These are phyloP conservation scores for Baffinella frigidus DNA, from an alignment of 208 protist species.

Conservation along the genomic window DNA sequence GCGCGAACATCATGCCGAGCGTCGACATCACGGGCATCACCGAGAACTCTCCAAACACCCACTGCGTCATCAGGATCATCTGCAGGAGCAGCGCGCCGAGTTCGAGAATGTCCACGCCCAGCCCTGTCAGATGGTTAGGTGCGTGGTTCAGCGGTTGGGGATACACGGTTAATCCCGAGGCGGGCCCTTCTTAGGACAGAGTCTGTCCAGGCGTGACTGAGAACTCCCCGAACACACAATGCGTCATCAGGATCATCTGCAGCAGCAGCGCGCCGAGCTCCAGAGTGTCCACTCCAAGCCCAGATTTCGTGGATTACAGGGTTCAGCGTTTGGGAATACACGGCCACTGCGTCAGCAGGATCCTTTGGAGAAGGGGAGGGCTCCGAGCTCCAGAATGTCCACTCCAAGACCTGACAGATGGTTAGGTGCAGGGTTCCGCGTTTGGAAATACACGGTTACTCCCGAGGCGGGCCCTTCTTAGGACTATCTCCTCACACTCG, in stretches of 20 bases:
- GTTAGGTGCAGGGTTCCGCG: too few species aligned
- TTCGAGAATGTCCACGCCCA: conserved; percentile 18
- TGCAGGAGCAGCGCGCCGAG: conserved; percentile 40
- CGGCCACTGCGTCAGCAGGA: too few species aligned
- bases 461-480: too few species aligned
- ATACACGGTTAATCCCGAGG: too few species aligned
- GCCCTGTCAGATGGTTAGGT: not conserved
- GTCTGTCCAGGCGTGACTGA: conserved; percentile 16
- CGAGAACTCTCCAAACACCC: conserved; percentile 49
- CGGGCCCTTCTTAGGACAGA: too few species aligned
- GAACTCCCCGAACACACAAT: conserved; percentile 46
- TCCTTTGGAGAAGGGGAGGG: too few species aligned
- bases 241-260: conserved; percentile 53
- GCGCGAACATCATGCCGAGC: conserved; percentile 32
- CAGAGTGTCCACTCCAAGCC: not conserved
- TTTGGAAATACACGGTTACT: too few species aligned
- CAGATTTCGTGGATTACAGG: too few species aligned
- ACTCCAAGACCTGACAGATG: too few species aligned
- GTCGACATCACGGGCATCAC: conserved; percentile 46
- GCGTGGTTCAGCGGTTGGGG: too few species aligned
- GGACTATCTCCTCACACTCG: too few species aligned
- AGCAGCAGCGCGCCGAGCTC: conserved; percentile 12
- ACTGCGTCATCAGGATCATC: conserved; percentile 63
- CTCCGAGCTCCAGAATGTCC: conserved; percentile 14
- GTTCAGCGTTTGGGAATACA: too few species aligned